These are phyloP conservation scores for Papiliotrema nemorosa DNA, from an alignment of 1,284 basidiomycete genomes.

Conservation along the genomic window DNA sequence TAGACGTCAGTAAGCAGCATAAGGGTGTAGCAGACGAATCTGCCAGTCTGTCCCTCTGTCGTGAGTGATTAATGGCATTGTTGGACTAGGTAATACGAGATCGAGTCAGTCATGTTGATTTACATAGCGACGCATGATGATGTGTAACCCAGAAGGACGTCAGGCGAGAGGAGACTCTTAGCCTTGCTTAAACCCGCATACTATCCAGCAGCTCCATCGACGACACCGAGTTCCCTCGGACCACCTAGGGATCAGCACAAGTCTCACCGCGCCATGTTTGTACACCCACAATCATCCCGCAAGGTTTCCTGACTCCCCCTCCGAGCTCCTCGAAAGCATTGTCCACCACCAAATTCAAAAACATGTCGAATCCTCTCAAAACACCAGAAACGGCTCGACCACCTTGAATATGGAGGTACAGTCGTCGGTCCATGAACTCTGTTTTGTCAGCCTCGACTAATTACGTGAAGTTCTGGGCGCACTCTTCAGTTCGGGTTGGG, in stretches of 20 bases:
- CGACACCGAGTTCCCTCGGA: slow-evolving; percentile 89
- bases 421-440: slow-evolving; percentile 97
- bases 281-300: slow-evolving; percentile 78
- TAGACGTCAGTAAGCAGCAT: slow-evolving; percentile 5
- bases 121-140: no score
- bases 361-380: slow-evolving; percentile 97
- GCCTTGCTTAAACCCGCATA: slow-evolving; percentile 42
- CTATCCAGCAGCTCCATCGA: slow-evolving; percentile 55
- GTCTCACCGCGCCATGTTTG: not conserved
- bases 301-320: slow-evolving; percentile 80
- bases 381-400: slow-evolving; percentile 93
- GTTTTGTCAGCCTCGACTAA: not conserved
- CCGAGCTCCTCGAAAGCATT: slow-evolving; percentile 89
- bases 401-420: slow-evolving; percentile 93
- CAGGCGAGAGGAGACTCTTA: no score
- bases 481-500: slow-evolving; percentile 93
- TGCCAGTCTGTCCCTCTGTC: no score
- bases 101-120: no score
- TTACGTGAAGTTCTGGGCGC: slow-evolving; percentile 9
- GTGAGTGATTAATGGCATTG: no score
- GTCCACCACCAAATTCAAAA: slow-evolving; percentile 96
- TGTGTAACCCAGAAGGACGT: no score
- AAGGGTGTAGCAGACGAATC: no score
- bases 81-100: no score
- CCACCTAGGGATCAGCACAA: slow-evolving; percentile 60